Evolutionary conservation across 164 flowering plant species (phyloP).

Genomic region (Protea cynaroides): DNA sequence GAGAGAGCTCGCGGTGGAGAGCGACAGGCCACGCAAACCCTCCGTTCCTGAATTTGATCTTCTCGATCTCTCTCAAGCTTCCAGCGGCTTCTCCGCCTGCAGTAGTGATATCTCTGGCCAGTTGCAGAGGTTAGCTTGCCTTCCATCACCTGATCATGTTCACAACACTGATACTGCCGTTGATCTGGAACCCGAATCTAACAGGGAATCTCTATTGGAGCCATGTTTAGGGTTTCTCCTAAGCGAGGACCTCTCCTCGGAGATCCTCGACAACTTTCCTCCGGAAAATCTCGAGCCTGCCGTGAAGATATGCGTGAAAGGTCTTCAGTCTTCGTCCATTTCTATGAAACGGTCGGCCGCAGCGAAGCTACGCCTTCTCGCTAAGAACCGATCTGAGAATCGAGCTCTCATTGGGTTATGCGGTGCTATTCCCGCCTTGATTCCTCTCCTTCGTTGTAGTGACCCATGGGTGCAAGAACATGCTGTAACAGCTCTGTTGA

Average conservation of each 20-base stretch:
- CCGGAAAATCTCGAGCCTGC: constrained; percentile 76
- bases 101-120: constrained; percentile 95
- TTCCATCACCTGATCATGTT: constrained; percentile 33
- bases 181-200: constrained; percentile 16
- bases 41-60: constrained; percentile 24
- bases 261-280: constrained; percentile 63
- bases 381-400: constrained; percentile 83
- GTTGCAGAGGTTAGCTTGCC: constrained; percentile 61
- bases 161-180: background rate
- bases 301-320: constrained; percentile 61
- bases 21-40: constrained; percentile 15
- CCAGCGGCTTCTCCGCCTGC: constrained; percentile 74
- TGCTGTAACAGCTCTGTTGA: constrained; percentile 83
- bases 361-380: constrained; percentile 70
- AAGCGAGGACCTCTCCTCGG: constrained; percentile 61
- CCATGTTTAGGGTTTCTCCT: constrained; percentile 56
- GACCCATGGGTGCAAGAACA: constrained; percentile 93
- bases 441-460: constrained; percentile 58
- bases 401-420: constrained; percentile 81
- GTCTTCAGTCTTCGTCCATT: constrained; percentile 52
- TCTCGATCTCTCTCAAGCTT: constrained; percentile 62
- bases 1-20: constrained; percentile 46
- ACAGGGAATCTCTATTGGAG: background rate
- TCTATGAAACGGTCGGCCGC: constrained; percentile 71
- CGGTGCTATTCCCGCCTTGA: constrained; percentile 77